Conservation (phyloP, 305 asterid genomes). For the Fraxinus baroniana region DNA sequence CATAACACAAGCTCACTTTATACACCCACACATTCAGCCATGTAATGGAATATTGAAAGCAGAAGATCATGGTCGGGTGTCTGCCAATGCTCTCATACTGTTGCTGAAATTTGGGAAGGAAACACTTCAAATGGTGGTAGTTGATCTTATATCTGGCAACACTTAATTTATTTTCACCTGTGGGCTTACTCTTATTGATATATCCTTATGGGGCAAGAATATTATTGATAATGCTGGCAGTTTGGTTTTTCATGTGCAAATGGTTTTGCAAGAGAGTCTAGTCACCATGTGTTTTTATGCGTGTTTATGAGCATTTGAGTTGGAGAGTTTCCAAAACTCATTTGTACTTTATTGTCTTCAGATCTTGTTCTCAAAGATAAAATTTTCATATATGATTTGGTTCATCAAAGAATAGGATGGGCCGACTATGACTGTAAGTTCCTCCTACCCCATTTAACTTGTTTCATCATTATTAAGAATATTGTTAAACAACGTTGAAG, state of each 20-base stretch:
- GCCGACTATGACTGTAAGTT: constrained; percentile 73
- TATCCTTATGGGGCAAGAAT: background rate
- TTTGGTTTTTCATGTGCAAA: background rate
- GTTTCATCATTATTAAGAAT: background rate
- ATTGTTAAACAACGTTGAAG: background rate
- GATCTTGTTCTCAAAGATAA: constrained; percentile 74
- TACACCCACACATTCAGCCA: background rate
- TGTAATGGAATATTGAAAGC: background rate
- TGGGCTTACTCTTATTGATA: background rate
- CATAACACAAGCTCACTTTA: background rate
- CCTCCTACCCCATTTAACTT: background rate
- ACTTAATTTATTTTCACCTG: background rate
- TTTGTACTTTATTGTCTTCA: constrained; percentile 30
- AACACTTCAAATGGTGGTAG: background rate
- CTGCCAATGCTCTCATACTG: background rate
- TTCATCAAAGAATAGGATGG: constrained; percentile 65
- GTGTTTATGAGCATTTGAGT: background rate
- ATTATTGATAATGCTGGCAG: background rate
- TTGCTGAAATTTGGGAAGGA: background rate
- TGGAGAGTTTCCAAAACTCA: constrained; percentile 8
- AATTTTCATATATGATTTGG: constrained; percentile 60
- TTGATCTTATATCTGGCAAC: background rate
- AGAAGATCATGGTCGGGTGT: background rate
- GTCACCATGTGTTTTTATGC: background rate
- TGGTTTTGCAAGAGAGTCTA: background rate